Conservation (phyloP, 192 early-diverging fungal genomes). For the Funneliformis mosseae region DNA sequence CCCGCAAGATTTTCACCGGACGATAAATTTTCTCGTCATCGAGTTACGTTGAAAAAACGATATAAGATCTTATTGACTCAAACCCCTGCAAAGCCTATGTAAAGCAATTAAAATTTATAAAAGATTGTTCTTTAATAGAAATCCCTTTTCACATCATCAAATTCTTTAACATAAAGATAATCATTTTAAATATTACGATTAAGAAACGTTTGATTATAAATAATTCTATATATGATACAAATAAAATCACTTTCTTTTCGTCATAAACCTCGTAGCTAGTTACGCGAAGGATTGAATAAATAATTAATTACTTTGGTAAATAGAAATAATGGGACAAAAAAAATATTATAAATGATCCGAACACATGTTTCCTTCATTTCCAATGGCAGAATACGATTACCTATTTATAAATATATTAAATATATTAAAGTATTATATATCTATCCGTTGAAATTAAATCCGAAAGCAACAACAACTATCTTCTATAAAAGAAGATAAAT, state of each 20-base stretch:
- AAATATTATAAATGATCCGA: not conserved
- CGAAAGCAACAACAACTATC: not conserved
- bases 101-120: not conserved
- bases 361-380: not conserved
- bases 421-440: not conserved
- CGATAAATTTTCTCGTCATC: conserved; percentile 98
- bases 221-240: not conserved
- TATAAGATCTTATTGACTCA: conserved; percentile 84
- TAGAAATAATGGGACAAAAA: not conserved
- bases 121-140: too few species aligned
- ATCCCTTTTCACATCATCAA: too few species aligned
- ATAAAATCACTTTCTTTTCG: not conserved
- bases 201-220: not conserved
- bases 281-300: not conserved
- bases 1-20: conserved; percentile 99
- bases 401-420: not conserved
- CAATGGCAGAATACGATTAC: not conserved
- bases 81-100: conserved; percentile 11
- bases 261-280: not conserved
- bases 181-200: not conserved
- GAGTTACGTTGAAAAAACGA: conserved; percentile 95
- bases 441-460: not conserved
- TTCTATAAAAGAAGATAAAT: not conserved
- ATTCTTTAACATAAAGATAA: too few species aligned
- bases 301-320: not conserved